Base-by-base conservation (phyloP, 768 basidiomycete species). In the Piloderma croceum region DNA sequence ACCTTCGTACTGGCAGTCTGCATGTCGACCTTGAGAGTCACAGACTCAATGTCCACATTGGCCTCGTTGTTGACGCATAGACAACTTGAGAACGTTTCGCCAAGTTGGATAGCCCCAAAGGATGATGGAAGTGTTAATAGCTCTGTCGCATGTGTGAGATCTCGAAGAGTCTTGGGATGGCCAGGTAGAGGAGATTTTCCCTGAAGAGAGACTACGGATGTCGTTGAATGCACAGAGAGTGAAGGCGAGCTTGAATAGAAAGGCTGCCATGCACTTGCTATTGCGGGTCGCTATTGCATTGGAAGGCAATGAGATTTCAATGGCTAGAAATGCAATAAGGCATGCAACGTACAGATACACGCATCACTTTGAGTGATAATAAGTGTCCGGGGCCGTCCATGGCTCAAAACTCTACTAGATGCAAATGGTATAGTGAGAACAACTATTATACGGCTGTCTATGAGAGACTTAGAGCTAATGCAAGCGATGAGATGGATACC, bases 61-160 rank as follows among this genome's bases (percentile, higher is more conserved):
- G 79, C 73, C 58, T 89, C 84, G 57, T 91, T 91, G 55, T 89
- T 85, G 43, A 94, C 70, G 45, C 82, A 85, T 19, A 96, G 69
- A 51, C 80, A 82, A 49, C 86, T 81, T 1, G 82, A 76, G 54
- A 96, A 92, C 0, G 86, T 88, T 61, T 93, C 89, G 9, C 92
- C 92, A 1, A 96, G 75, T 51, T 90, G 88, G 47, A 93, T 88
- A 5, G 80, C 67, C 12, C 90, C 91, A 54, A 92, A 93, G 6
- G 89, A 76, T 15, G 84, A 69, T 0, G 91, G 90, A 6, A 94
- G 71, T 15, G 79, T 83, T 44, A 93, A 74, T 44, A 90, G 66
- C 49, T 90, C 83, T 9, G 86, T 79, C 24, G 83, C 74, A 57
- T 87, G 74, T 3, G 82, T 83, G 42, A 93, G 73, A 49, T 90